A percentile compares a stretch with the other conserved stretches of the same genome.
Evolutionary conservation across 1,284 basidiomycete genomes (phyloP).

Genomic region (Ceratobasidium sp.): DNA sequence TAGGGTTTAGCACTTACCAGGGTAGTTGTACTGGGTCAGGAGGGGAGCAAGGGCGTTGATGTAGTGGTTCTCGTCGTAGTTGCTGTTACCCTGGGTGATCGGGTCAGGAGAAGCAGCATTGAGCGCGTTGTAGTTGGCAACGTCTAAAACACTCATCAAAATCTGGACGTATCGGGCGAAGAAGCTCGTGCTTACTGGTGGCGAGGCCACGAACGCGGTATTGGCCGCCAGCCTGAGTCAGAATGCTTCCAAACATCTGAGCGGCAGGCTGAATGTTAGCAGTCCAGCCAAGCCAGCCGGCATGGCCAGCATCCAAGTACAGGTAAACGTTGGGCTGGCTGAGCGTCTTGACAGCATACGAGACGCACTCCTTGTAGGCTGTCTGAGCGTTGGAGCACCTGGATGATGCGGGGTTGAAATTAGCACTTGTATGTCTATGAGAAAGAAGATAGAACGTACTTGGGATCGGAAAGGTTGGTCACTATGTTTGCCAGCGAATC

Average conservation of each 20-base stretch:
- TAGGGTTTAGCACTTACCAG: constrained; percentile 50
- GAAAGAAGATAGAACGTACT: constrained; percentile 48
- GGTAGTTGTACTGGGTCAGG: constrained; percentile 59
- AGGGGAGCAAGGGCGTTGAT: constrained; percentile 63
- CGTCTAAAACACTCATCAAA: constrained; percentile 50
- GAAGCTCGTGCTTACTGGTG: constrained; percentile 52
- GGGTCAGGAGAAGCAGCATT: constrained; percentile 62
- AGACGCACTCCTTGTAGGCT: constrained; percentile 62
- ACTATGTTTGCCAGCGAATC: constrained; percentile 68
- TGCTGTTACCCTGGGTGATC: constrained; percentile 63
- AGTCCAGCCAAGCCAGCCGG: constrained; percentile 72
- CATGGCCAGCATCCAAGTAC: constrained; percentile 61
- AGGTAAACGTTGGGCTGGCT: constrained; percentile 53
- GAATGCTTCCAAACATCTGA: constrained; percentile 60
- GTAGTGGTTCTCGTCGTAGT: constrained; percentile 69
- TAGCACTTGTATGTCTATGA: background rate
- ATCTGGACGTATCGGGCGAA: background rate
- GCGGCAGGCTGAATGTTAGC: constrained; percentile 67
- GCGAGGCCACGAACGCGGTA: constrained; percentile 65
- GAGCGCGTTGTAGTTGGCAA: constrained; percentile 70
- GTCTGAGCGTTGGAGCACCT: constrained; percentile 57
- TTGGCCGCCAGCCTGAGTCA: constrained; percentile 59
- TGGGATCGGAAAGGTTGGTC: constrained; percentile 65
- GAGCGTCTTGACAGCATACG: constrained; percentile 65
- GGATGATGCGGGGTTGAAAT: background rate